These are phyloP conservation scores for Didymella lethalis DNA, from an alignment of 2,329 filamentous ascomycete genomes.

Conservation along the genomic window DNA sequence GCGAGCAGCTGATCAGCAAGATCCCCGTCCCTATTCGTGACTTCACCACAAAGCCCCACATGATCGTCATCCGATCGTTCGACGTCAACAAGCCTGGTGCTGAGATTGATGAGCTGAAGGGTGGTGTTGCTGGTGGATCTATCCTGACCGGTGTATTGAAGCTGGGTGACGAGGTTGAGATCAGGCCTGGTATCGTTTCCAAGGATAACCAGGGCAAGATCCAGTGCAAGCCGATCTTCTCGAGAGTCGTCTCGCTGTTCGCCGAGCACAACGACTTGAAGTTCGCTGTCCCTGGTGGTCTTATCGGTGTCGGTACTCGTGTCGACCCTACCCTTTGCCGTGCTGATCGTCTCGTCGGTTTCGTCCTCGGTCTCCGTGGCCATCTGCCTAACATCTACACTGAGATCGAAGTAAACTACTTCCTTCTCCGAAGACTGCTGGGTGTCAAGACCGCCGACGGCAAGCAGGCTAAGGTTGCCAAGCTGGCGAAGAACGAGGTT, in stretches of 20 bases:
- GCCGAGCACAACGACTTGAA: constrained; percentile 98
- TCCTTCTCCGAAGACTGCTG: constrained; percentile 89
- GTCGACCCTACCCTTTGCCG: constrained; percentile 98
- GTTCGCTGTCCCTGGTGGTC: constrained; percentile 94
- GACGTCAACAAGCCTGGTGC: constrained; percentile 99
- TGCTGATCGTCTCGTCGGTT: constrained; percentile 97
- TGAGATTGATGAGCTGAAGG: constrained; percentile 97
- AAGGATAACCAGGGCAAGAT: constrained; percentile 93
- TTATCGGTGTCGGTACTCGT: constrained; percentile 95
- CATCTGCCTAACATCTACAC: constrained; percentile 96
- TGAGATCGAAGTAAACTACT: constrained; percentile 98
- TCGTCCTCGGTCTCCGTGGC: constrained; percentile 94
- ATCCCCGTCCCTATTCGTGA: constrained; percentile 92
- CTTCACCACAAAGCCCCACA: constrained; percentile 90
- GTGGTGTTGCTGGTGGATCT: constrained; percentile 95
- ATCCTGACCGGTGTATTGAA: constrained; percentile 97
- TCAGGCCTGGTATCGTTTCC: constrained; percentile 96
- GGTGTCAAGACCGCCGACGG: constrained; percentile 98
- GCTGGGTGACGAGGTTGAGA: constrained; percentile 97
- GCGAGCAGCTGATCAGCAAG: constrained; percentile 93
- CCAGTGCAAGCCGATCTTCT: constrained; percentile 97
- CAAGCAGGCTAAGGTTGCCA: constrained; percentile 99
- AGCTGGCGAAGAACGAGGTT: constrained; percentile 97
- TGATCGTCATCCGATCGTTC: constrained; percentile 99
- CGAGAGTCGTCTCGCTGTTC: constrained; percentile 91